phyloP scores from a whole-genome alignment of 2,329 filamentous ascomycete genomes.

The Venturiaceae sp. region DNA sequence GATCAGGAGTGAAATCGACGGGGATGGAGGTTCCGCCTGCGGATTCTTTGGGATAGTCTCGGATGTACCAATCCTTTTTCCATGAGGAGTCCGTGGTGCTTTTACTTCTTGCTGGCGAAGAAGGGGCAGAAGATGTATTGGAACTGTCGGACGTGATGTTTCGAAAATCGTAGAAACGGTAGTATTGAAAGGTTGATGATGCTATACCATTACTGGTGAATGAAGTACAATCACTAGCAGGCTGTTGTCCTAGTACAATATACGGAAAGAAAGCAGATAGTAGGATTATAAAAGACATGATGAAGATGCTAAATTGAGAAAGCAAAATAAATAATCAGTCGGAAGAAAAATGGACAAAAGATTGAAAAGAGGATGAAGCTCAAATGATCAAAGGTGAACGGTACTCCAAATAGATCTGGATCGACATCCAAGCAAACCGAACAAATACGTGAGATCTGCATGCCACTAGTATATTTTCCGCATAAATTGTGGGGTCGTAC shows the following conservation, averaged over 20 bases:
- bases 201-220: slow-evolving; percentile 12
- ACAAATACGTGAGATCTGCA: too few relatives aligned
- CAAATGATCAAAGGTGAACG: too few relatives aligned
- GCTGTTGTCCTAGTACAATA: not conserved
- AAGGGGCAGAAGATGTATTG: not conserved
- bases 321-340: too few relatives aligned
- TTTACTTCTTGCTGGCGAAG: not conserved
- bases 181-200: slow-evolving; percentile 10
- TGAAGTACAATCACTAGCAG: slow-evolving; percentile 7
- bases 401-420: too few relatives aligned
- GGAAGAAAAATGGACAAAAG: too few relatives aligned
- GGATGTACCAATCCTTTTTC: slow-evolving; percentile 9
- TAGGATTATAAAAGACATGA: not conserved
- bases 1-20: slow-evolving; percentile 8
- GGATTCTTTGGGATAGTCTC: slow-evolving; percentile 8
- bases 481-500: too few relatives aligned
- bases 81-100: slow-evolving; percentile 9
- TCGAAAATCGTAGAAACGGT: slow-evolving; percentile 14
- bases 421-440: too few relatives aligned
- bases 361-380: too few relatives aligned
- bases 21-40: slow-evolving; percentile 2
- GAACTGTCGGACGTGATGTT: not conserved
- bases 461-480: too few relatives aligned
- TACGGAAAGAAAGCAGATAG: not conserved
- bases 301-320: slow-evolving; percentile 1